phyloP scores from a whole-genome alignment of 2,329 filamentous ascomycete genomes.

The Cladophialophora psammophila region DNA sequence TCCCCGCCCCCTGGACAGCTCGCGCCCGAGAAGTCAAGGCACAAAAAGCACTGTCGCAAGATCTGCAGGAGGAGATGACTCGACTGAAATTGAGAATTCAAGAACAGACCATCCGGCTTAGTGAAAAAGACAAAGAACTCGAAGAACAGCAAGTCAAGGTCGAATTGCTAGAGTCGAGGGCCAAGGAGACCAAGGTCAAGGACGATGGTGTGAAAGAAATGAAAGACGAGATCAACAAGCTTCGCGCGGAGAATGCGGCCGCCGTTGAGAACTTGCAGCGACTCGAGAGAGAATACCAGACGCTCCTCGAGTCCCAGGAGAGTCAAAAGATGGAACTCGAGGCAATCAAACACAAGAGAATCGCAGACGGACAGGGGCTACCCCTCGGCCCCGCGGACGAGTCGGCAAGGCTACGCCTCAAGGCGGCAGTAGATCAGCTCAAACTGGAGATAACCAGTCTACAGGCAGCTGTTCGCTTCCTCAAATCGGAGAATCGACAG shows the following conservation, averaged over 20 bases:
- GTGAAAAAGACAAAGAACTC: slow-evolving; percentile 78
- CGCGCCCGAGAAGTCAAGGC: slow-evolving; percentile 81
- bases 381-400: slow-evolving; percentile 46
- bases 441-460: slow-evolving; percentile 51
- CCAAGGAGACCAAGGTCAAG: slow-evolving; percentile 83
- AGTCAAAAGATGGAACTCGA: slow-evolving; percentile 53
- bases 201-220: slow-evolving; percentile 60
- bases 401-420: slow-evolving; percentile 49
- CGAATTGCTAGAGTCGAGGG: slow-evolving; percentile 86
- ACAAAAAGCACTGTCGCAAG: slow-evolving; percentile 80
- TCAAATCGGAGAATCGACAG: slow-evolving; percentile 55
- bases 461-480: slow-evolving; percentile 55
- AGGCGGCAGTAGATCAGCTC: slow-evolving; percentile 35
- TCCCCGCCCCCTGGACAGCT: slow-evolving; percentile 78
- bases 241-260: slow-evolving; percentile 47
- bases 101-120: slow-evolving; percentile 75
- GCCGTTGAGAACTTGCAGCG: slow-evolving; percentile 46
- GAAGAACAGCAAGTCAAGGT: slow-evolving; percentile 75
- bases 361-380: slow-evolving; percentile 48
- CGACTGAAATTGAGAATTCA: slow-evolving; percentile 80
- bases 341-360: slow-evolving; percentile 52
- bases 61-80: slow-evolving; percentile 84
- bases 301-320: slow-evolving; percentile 50
- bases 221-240: slow-evolving; percentile 51
- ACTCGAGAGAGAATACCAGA: slow-evolving; percentile 49